These are phyloP conservation scores for Globisporangium carolinianum DNA, from an alignment of 352 stramenopile species.

Conservation along the genomic window DNA sequence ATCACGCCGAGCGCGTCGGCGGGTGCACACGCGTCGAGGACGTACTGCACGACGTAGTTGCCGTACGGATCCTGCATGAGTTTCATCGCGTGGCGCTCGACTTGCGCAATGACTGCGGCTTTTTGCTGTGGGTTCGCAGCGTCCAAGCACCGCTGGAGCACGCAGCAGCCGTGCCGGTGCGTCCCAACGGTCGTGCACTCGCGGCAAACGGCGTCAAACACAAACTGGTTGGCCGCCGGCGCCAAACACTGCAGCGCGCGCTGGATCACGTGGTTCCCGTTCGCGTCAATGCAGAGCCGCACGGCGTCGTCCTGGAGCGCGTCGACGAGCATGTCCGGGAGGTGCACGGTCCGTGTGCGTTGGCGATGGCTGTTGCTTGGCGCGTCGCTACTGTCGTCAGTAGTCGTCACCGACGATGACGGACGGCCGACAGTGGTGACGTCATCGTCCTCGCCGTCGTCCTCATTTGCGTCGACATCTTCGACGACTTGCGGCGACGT, in stretches of 20 bases:
- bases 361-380: constrained; percentile 7
- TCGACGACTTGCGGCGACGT: constrained; percentile 63
- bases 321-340: constrained; percentile 92
- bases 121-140: constrained; percentile 86
- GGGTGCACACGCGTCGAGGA: constrained; percentile 81
- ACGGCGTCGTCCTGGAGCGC: constrained; percentile 92
- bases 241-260: constrained; percentile 93
- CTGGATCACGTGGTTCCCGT: constrained; percentile 98
- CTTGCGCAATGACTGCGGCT: constrained; percentile 86
- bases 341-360: constrained; percentile 21
- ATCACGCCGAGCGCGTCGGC: constrained; percentile 81
- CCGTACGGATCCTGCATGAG: constrained; percentile 92
- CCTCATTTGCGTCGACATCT: constrained; percentile 35
- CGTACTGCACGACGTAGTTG: constrained; percentile 92
- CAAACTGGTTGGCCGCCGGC: constrained; percentile 93
- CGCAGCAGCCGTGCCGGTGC: constrained; percentile 96
- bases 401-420: no score
- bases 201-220: constrained; percentile 95
- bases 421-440: neutral
- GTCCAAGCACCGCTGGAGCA: constrained; percentile 96
- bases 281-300: constrained; percentile 96
- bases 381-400: constrained; percentile 11
- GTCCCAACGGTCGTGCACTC: constrained; percentile 95
- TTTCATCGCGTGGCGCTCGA: constrained; percentile 96
- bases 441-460: constrained; percentile 24